Percentiles rank a stretch among this genome's conserved stretches.
Conservation (phyloP, 345 rosid species). For the Acer yangbiense region DNA sequence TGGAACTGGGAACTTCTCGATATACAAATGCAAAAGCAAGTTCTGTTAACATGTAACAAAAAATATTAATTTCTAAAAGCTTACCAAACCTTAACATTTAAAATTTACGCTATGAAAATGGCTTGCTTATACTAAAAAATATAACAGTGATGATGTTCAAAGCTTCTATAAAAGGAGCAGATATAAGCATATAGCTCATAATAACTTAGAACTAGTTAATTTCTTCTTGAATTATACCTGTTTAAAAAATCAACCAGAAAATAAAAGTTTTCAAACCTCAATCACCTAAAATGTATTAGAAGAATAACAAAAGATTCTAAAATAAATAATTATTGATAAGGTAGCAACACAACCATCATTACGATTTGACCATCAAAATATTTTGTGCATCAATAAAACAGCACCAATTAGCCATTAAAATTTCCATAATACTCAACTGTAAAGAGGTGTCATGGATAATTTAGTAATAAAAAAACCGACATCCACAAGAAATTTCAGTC, state of each 20-base stretch:
- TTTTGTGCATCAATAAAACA: neutral
- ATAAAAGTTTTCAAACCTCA: neutral
- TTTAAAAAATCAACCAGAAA: neutral
- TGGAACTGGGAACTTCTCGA: conserved; percentile 57
- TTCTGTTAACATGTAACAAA: conserved; percentile 42
- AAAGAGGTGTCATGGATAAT: neutral
- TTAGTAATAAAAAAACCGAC: neutral
- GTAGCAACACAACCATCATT: neutral
- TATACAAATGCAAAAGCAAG: conserved; percentile 80
- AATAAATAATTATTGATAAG: neutral
- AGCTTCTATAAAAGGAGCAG: neutral
- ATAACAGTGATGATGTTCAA: neutral
- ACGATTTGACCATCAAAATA: neutral
- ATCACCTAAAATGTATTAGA: neutral
- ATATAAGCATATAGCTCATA: neutral
- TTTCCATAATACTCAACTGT: neutral
- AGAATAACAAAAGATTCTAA: neutral
- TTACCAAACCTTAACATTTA: neutral
- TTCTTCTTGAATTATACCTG: neutral
- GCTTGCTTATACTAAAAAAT: neutral
- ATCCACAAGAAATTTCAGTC: neutral
- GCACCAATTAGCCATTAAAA: neutral
- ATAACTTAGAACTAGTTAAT: neutral
- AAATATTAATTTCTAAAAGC: neutral
- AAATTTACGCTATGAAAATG: neutral